Evolutionary conservation across 1,284 basidiomycete species (phyloP).

Genomic region (Trichosporon sp.): DNA sequence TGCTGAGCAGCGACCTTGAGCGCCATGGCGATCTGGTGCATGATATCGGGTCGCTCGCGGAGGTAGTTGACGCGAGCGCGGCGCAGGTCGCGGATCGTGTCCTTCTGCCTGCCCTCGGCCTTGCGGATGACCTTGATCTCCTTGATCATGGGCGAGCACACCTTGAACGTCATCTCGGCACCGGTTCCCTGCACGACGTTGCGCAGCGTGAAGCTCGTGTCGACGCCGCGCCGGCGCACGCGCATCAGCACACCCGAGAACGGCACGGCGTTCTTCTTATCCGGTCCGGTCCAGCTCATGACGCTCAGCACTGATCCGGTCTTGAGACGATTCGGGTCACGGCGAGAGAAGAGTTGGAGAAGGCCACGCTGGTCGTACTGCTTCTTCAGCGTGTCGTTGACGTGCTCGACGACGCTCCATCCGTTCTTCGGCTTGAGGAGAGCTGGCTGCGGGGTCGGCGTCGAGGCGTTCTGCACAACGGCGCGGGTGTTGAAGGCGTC

Average conservation of each 20-base stretch:
- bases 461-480: constrained; percentile 54
- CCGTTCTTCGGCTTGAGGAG: constrained; percentile 56
- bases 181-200: constrained; percentile 84
- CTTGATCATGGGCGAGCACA: constrained; percentile 75
- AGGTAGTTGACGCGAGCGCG: constrained; percentile 45
- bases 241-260: constrained; percentile 83
- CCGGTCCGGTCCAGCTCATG: constrained; percentile 46
- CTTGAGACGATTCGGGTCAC: constrained; percentile 60
- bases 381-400: constrained; percentile 61
- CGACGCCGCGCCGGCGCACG: constrained; percentile 69
- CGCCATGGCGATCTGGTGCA: constrained; percentile 42
- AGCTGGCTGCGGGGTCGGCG: constrained; percentile 45
- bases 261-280: constrained; percentile 56
- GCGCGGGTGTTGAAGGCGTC: constrained; percentile 73
- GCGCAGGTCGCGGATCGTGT: constrained; percentile 35
- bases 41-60: constrained; percentile 41
- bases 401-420: constrained; percentile 70
- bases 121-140: constrained; percentile 61
- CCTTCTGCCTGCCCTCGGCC: constrained; percentile 32
- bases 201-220: constrained; percentile 74
- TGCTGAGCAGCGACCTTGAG: constrained; percentile 28
- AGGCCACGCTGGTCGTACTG: constrained; percentile 63
- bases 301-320: constrained; percentile 78
- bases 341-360: constrained; percentile 64
- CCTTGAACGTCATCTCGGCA: constrained; percentile 83